phyloP scores from a whole-genome alignment of 1,139 yeast genomes.

The Fermentozyma sake region DNA sequence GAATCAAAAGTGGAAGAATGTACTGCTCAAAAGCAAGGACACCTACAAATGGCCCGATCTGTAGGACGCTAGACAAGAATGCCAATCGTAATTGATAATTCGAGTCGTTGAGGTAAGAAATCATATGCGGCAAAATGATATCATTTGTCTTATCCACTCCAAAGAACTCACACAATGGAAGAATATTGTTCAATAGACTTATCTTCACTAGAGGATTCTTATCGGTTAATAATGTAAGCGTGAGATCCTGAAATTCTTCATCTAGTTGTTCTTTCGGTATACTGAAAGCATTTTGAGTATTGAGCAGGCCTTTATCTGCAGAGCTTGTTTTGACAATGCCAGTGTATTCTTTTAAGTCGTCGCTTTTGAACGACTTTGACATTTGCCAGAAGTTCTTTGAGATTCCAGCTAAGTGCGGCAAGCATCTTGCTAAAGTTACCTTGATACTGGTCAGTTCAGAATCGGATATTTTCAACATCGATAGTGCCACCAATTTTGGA shows the following conservation, averaged over 20 bases:
- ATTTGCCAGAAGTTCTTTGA: slow-evolving; percentile 65
- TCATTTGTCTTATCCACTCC: slow-evolving; percentile 89
- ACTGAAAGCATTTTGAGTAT: slow-evolving; percentile 13
- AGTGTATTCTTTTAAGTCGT: slow-evolving; percentile 11
- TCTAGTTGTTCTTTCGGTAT: slow-evolving; percentile 29
- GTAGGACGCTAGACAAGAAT: slow-evolving; percentile 72
- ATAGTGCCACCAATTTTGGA: slow-evolving; percentile 57
- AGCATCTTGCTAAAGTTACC: slow-evolving; percentile 64
- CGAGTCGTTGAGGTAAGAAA: slow-evolving; percentile 83
- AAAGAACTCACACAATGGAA: slow-evolving; percentile 75
- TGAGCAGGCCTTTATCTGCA: no score
- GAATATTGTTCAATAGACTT: slow-evolving; percentile 61
- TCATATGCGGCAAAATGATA: slow-evolving; percentile 80
- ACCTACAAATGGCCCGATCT: slow-evolving; percentile 78
- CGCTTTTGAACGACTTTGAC: slow-evolving; percentile 51
- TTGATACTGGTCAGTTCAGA: slow-evolving; percentile 46
- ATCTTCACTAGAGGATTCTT: slow-evolving; percentile 61
- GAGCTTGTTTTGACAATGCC: no score
- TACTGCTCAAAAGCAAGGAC: slow-evolving; percentile 81
- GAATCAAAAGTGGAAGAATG: slow-evolving; percentile 76
- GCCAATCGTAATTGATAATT: slow-evolving; percentile 63
- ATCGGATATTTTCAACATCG: slow-evolving; percentile 19
- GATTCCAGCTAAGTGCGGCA: slow-evolving; percentile 64
- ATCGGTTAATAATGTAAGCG: slow-evolving; percentile 68
- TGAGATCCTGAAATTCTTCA: slow-evolving; percentile 56